Evolutionary conservation across 805 yeast genomes (phyloP), one percentile per base, ranked within the genome.

Genomic region (Wickerhamomyces ciferrii): DNA sequence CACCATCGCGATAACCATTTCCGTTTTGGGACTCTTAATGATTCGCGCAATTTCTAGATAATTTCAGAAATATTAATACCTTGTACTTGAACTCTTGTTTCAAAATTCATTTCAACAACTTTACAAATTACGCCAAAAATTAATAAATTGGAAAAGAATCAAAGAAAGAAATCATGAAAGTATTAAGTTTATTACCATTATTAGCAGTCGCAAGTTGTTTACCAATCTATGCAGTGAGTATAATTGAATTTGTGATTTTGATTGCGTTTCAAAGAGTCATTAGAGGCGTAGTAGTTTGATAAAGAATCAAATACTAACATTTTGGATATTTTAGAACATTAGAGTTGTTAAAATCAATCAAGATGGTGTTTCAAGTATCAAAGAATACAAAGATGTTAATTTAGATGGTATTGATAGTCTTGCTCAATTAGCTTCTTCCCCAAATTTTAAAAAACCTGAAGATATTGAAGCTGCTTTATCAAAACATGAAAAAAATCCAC

Each of bases 211-310:
- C 49, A 1, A 9, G 55, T 18, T 56, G 59, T 11, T 18, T 51
- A 14, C 61, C 63, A 31, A 49, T 55, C 52, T 50, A 52, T 41
- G 56, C 54, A 2, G 62, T 58, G 51, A 17, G 61, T 56, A 24
- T 17, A 25, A 4, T n/a, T 13, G 14, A 18, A 13, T 5, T 29
- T 14, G 34, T 29, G 25, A 23, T 6, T 23, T 23, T 23, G 8
- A 23, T 23, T 23, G 25, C 25, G 25, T 8, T 23, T 23, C 23
- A 18, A 20, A 34, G 37, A 42, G 23, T 24, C 14, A 2, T 41
- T 11, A 43, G 43, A 5, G 47, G 45, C 32, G 32, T 20, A 17
- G 39, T 31, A 19, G 27, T 40, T n/a, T n/a, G n/a, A n/a, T n/a
- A n/a, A n/a, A n/a, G n/a, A n/a, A 42, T 43, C 29, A 27, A 39